phyloP scores from a whole-genome alignment of 1,139 yeast species.

The Yamadazyma friedrichii region DNA sequence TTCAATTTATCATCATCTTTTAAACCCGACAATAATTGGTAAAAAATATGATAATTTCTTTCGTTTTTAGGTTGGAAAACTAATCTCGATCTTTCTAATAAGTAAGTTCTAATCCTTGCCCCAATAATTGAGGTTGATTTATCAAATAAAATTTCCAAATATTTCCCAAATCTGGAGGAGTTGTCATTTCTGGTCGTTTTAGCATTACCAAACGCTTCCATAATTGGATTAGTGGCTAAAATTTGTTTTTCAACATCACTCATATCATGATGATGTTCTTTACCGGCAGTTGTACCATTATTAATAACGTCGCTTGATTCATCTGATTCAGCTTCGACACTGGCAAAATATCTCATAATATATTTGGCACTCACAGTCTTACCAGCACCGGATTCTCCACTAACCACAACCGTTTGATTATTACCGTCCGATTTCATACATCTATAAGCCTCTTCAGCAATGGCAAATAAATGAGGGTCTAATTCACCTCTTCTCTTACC shows the following conservation, averaged over 20 bases:
- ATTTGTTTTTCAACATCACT: constrained; percentile 92
- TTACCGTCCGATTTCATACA: constrained; percentile 83
- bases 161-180: constrained; percentile 96
- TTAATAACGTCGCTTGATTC: constrained; percentile 53
- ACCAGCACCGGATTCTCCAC: constrained; percentile 99
- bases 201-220: constrained; percentile 99
- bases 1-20: constrained; percentile 54
- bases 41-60: constrained; percentile 93
- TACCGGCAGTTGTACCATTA: constrained; percentile 32
- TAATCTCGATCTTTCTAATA: constrained; percentile 88
- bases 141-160: constrained; percentile 86
- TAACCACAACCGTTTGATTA: constrained; percentile 94
- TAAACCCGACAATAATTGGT: constrained; percentile 84
- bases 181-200: constrained; percentile 96
- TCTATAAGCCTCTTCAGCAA: constrained; percentile 97
- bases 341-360: constrained; percentile 96
- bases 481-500: constrained; percentile 90
- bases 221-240: constrained; percentile 94
- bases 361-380: constrained; percentile 96
- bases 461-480: constrained; percentile 96
- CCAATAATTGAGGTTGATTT: constrained; percentile 77
- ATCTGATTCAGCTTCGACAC: constrained; percentile 86
- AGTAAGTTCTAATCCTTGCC: constrained; percentile 88
- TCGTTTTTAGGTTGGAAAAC: constrained; percentile 90
- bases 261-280: constrained; percentile 65